These are phyloP conservation scores for Protomyces arabidopsidicola DNA, from an alignment of 1,139 yeast genomes.

Conservation along the genomic window DNA sequence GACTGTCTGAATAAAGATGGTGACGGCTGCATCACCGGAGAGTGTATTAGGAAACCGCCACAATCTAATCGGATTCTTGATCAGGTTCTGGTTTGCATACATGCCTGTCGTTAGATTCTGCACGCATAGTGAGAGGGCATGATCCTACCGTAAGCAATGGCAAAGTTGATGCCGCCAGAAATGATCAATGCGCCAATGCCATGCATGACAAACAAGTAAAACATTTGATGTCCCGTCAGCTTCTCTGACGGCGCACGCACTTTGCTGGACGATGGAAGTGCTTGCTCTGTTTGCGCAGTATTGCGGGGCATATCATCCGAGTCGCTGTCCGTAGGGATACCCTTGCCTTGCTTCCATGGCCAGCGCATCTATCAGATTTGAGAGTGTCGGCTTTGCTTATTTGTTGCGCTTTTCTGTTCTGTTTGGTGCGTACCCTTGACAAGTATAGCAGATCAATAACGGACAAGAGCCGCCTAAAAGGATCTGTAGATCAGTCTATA, in stretches of 20 bases:
- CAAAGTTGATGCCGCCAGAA: constrained; percentile 28
- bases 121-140: not conserved
- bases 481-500: no score
- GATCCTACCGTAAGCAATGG: constrained; percentile 26
- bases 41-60: constrained; percentile 29
- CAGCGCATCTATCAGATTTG: not conserved
- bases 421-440: no score
- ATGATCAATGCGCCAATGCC: constrained; percentile 28
- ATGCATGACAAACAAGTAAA: constrained; percentile 18
- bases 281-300: not conserved
- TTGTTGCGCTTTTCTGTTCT: not conserved
- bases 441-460: no score
- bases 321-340: not conserved
- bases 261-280: not conserved
- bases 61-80: constrained; percentile 15
- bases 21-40: constrained; percentile 30
- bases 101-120: constrained; percentile 1
- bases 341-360: not conserved
- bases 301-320: not conserved
- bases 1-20: constrained; percentile 20
- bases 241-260: not conserved
- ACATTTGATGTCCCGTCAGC: constrained; percentile 9
- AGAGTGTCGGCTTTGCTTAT: not conserved
- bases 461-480: no score
- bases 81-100: constrained; percentile 13